Percentiles rank a stretch among this genome's conserved stretches.
phyloP scores from a whole-genome alignment of 2,329 filamentous ascomycete species.

The Neurospora crassa region DNA sequence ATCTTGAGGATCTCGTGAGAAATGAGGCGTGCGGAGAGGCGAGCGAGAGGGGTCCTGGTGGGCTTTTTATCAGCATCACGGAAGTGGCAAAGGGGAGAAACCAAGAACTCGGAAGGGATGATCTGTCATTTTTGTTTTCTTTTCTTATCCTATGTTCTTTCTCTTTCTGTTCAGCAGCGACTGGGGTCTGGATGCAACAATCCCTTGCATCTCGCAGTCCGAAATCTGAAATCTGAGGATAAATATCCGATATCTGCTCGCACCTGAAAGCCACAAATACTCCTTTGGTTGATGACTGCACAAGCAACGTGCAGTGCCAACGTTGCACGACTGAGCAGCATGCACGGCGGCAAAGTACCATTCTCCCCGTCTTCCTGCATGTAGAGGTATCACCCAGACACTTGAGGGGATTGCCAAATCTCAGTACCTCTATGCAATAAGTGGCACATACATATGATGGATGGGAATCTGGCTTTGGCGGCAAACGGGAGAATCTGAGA shows the following conservation, averaged over 20 bases:
- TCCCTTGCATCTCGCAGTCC: neutral
- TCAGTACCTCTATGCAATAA: too few species aligned
- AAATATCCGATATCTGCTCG: neutral
- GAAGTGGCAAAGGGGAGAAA: neutral
- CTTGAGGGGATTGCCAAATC: too few species aligned
- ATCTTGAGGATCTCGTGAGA: neutral
- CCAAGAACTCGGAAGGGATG: neutral
- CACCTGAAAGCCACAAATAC: neutral
- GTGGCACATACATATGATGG: too few species aligned
- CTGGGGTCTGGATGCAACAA: neutral
- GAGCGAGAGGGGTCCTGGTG: neutral
- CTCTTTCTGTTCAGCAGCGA: neutral
- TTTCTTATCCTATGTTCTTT: neutral
- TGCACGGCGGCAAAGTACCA: neutral
- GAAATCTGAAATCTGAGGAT: neutral
- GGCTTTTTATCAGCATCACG: neutral
- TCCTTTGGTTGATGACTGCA: neutral
- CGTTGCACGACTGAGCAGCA: neutral
- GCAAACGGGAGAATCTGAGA: too few species aligned
- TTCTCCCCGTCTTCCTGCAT: too few species aligned
- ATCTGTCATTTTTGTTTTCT: neutral
- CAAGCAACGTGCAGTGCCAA: neutral
- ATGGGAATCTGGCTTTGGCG: too few species aligned
- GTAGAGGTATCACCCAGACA: too few species aligned
- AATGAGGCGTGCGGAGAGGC: neutral